Conservation (phyloP, 148 eudicot genomes). For the Chenopodium formosanum region DNA sequence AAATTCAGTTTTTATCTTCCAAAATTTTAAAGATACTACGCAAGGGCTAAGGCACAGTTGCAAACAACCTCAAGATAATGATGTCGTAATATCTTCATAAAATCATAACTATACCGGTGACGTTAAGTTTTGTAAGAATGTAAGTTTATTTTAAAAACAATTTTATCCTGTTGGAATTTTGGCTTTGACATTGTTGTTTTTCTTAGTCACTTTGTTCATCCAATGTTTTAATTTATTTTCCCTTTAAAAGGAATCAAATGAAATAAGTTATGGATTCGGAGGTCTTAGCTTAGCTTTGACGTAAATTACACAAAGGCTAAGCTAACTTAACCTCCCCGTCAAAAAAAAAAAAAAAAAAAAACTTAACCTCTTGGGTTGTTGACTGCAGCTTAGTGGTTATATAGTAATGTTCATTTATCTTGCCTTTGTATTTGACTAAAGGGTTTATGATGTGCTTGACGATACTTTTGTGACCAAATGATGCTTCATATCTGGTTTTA, state of each 20-base stretch:
- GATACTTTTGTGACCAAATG: not conserved
- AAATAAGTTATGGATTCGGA: not conserved
- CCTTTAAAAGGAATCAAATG: not conserved
- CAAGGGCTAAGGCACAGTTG: not conserved
- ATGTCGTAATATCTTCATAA: no score
- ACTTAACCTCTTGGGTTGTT: not conserved
- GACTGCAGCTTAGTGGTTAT: not conserved
- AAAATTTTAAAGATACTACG: not conserved
- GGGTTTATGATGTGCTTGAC: not conserved
- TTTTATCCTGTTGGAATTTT: not conserved
- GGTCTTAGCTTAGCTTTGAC: not conserved
- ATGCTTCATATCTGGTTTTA: not conserved
- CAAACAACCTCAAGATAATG: not conserved
- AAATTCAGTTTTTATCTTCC: not conserved
- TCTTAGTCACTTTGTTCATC: not conserved
- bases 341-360: no score
- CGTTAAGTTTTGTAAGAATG: not conserved
- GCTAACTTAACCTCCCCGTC: not conserved
- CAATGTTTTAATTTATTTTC: not conserved
- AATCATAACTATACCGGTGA: no score
- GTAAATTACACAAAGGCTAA: not conserved
- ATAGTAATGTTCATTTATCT: not conserved
- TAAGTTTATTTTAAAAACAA: not conserved
- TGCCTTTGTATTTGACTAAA: not conserved
- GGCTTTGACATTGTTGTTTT: not conserved